Percentiles rank a stretch among this genome's conserved stretches.
Conservation (phyloP, 495 filamentous ascomycete species). For the Aspergillus affinis region DNA sequence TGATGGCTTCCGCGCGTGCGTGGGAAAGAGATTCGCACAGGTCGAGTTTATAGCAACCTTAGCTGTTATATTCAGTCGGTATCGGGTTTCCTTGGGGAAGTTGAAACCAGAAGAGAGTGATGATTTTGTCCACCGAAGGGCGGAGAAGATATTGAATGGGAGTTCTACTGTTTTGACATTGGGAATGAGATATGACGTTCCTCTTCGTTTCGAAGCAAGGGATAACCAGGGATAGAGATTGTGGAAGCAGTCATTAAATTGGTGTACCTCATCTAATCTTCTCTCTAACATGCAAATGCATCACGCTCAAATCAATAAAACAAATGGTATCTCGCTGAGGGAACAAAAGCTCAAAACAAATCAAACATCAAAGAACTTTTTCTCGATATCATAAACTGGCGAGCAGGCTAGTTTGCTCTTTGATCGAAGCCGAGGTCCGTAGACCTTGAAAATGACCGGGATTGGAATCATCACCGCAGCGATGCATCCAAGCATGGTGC, state of each 20-base stretch:
- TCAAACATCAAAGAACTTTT: conserved; percentile 11
- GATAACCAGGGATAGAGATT: background rate
- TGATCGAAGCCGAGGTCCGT: conserved; percentile 32
- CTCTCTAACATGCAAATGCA: background rate
- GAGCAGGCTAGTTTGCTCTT: conserved; percentile 34
- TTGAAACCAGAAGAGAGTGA: background rate
- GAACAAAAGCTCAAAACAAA: conserved; percentile 1
- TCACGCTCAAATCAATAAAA: background rate
- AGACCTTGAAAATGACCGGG: conserved; percentile 46
- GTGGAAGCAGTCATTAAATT: background rate
- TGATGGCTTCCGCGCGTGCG: conserved; percentile 66
- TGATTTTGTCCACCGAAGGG: background rate
- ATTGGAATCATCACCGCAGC: conserved; percentile 71
- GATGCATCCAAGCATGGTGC: conserved; percentile 74
- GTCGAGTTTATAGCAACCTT: conserved; percentile 70
- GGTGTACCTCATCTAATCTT: background rate
- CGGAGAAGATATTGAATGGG: background rate
- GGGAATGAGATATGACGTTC: conserved; percentile 1
- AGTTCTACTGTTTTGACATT: conserved; percentile 7
- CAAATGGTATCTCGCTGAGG: conserved; percentile 11
- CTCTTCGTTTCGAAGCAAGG: background rate
- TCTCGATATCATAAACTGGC: conserved; percentile 8
- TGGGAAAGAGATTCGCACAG: conserved; percentile 70
- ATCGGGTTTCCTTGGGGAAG: conserved; percentile 42
- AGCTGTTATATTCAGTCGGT: conserved; percentile 60